phyloP scores from a whole-genome alignment of 495 filamentous ascomycete genomes.

The Apiosordaria backusii region DNA sequence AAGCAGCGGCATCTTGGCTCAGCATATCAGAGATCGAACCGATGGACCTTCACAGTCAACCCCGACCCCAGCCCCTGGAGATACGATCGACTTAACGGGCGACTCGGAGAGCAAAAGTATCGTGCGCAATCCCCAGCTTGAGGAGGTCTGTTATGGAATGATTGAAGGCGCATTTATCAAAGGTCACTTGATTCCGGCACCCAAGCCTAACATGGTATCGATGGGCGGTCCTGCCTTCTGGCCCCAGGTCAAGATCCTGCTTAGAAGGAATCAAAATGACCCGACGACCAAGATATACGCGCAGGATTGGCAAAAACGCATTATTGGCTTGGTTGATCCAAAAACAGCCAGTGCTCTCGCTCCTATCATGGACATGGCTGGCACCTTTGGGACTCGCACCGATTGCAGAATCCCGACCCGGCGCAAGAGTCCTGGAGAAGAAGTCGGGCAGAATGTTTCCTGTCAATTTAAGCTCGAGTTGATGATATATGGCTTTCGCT shows the following conservation, averaged over 20 bases:
- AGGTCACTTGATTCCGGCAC: conserved; percentile 60
- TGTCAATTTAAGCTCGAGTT: conserved; percentile 58
- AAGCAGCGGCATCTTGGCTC: conserved; percentile 56
- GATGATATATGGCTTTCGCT: conserved; percentile 76
- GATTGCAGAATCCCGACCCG: conserved; percentile 63
- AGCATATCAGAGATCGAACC: conserved; percentile 57
- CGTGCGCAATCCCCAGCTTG: conserved; percentile 34
- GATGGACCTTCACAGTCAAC: conserved; percentile 34
- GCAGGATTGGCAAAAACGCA: conserved; percentile 61
- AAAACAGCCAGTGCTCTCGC: conserved; percentile 65
- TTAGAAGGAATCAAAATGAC: conserved; percentile 55
- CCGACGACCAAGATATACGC: conserved; percentile 59
- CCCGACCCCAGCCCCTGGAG: conserved; percentile 19
- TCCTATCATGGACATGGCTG: conserved; percentile 61
- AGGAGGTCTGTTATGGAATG: conserved; percentile 83
- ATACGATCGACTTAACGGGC: conserved; percentile 65
- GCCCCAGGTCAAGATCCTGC: conserved; percentile 68
- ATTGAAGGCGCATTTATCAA: conserved; percentile 66
- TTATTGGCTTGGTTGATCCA: conserved; percentile 72
- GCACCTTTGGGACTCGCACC: conserved; percentile 55
- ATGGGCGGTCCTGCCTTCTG: conserved; percentile 52
- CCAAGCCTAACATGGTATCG: conserved; percentile 56
- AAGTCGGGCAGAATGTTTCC: conserved; percentile 46
- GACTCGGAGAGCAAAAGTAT: conserved; percentile 50
- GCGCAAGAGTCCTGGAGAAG: conserved; percentile 53